Evolutionary conservation across 1,284 basidiomycete species (phyloP).

Genomic region (Tylopilus sp.): DNA sequence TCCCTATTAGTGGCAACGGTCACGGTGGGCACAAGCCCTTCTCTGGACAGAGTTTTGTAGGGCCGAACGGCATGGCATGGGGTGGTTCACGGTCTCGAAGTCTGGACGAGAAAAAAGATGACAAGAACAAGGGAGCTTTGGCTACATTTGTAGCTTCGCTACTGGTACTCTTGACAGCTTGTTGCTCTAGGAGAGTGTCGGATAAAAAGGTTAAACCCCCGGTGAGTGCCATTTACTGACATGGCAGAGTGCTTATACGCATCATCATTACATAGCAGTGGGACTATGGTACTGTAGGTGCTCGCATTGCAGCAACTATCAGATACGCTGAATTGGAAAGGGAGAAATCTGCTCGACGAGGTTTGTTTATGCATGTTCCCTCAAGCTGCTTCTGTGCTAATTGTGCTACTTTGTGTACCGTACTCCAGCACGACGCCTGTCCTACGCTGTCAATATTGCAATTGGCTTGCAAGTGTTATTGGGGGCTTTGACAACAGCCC

Average conservation of each 20-base stretch:
- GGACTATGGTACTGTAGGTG: conserved; percentile 45
- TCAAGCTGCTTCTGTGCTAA: conserved; percentile 8
- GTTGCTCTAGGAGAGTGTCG: not conserved
- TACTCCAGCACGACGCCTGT: conserved; percentile 56
- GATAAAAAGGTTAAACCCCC: not conserved
- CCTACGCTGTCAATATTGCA: conserved; percentile 64
- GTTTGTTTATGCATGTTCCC: conserved; percentile 20
- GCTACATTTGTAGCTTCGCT: not conserved
- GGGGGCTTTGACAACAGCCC: conserved; percentile 74
- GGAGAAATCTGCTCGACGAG: conserved; percentile 53
- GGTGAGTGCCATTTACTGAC: conserved; percentile 17
- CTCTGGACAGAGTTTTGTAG: no score
- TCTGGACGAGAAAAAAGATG: conserved; percentile 9
- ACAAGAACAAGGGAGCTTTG: conserved; percentile 16
- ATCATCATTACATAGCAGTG: conserved; percentile 17
- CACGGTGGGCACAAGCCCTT: no score
- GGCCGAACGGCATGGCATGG: no score
- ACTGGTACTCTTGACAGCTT: not conserved
- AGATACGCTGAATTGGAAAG: conserved; percentile 51
- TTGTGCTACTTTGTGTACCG: not conserved
- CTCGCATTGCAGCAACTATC: conserved; percentile 59
- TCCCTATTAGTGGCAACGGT: conserved; percentile 21
- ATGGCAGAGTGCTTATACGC: not conserved
- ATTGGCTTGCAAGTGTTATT: conserved; percentile 70
- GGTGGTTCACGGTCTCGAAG: not conserved